Conservation (phyloP, 805 yeast genomes). For the Ogataea glucozyma region DNA sequence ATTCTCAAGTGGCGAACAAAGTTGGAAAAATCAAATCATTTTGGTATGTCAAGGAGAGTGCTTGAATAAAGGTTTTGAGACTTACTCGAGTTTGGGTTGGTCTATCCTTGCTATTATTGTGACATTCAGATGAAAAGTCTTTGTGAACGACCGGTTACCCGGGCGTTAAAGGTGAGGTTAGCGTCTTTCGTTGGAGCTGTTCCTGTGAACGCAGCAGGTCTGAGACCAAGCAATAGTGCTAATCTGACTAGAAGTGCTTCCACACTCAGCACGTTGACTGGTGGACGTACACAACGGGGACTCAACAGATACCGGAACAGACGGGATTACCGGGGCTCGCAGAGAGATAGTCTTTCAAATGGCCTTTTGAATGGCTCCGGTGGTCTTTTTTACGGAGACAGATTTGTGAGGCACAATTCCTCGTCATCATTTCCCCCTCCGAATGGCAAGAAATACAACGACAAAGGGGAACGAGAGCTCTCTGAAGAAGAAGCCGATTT, state of each 20-base stretch:
- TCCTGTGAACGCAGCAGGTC: too few relatives aligned
- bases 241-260: not conserved
- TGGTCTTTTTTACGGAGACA: not conserved
- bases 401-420: constrained; percentile 19
- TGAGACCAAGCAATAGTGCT: not conserved
- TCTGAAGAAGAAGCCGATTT: constrained; percentile 31
- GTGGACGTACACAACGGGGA: too few relatives aligned
- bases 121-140: too few relatives aligned
- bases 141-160: constrained; percentile 4
- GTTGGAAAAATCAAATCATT: too few relatives aligned
- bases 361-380: too few relatives aligned
- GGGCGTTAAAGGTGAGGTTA: constrained; percentile 1
- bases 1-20: too few relatives aligned
- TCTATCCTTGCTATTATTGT: not conserved
- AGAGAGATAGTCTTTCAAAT: too few relatives aligned
- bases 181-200: not conserved
- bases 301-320: not conserved
- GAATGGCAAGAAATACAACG: constrained; percentile 20
- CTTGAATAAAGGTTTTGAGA: too few relatives aligned
- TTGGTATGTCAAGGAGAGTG: too few relatives aligned
- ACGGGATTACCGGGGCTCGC: too few relatives aligned
- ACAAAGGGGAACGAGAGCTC: constrained; percentile 30
- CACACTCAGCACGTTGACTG: too few relatives aligned
- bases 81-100: not conserved
- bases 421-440: constrained; percentile 7